Evolutionary conservation across 306 rosid species (phyloP).

Genomic region (Quercus bicolor): DNA sequence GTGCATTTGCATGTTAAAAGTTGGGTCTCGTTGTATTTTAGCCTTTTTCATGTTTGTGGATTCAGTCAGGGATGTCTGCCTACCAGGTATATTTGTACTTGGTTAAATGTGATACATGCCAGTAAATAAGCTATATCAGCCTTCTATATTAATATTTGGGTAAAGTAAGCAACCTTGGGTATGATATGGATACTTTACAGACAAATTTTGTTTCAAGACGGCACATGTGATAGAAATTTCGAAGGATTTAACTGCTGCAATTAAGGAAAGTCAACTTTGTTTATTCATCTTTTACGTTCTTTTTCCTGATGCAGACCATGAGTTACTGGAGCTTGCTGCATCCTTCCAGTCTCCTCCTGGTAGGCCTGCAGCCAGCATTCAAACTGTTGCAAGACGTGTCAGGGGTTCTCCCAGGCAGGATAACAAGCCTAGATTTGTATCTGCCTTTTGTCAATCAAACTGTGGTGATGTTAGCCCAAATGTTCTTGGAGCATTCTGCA

Average conservation of each 20-base stretch:
- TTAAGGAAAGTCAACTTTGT: neutral
- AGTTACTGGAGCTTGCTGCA: conserved; percentile 72
- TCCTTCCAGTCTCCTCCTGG: conserved; percentile 73
- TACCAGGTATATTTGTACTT: neutral
- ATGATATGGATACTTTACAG: neutral
- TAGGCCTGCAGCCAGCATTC: conserved; percentile 43
- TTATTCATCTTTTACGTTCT: conserved; percentile 1
- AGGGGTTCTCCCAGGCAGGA: conserved; percentile 56
- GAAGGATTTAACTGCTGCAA: neutral
- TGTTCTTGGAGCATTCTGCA: conserved; percentile 81
- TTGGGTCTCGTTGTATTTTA: neutral
- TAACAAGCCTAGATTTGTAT: conserved; percentile 67
- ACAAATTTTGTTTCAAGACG: neutral
- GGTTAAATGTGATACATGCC: neutral
- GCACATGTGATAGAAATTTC: neutral
- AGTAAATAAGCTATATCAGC: neutral
- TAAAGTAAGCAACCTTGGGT: neutral
- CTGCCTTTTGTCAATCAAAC: conserved; percentile 93
- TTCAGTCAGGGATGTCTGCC: neutral
- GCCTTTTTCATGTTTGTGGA: neutral
- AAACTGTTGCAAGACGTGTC: conserved; percentile 67
- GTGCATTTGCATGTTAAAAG: conserved; percentile 4
- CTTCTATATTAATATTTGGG: neutral
- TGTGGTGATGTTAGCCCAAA: conserved; percentile 98
- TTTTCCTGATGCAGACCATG: conserved; percentile 50